A percentile compares a stretch with the other conserved stretches of the same genome.
These are phyloP conservation scores for Vitis rotundifolia DNA, from an alignment of 164 flowering plant genomes.

Conservation along the genomic window DNA sequence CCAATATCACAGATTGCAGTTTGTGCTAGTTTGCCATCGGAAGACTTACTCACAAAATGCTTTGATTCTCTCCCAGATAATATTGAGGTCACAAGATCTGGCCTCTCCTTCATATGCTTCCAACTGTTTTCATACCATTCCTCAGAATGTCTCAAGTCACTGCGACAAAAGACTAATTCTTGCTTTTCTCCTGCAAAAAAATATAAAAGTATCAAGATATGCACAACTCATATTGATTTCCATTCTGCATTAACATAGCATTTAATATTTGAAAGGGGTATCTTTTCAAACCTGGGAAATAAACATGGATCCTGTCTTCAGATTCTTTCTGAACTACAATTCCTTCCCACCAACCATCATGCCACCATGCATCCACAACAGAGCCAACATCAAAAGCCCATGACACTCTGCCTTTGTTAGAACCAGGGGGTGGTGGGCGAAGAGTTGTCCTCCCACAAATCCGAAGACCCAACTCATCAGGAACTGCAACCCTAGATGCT, in stretches of 20 bases:
- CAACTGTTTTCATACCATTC: slow-evolving; percentile 70
- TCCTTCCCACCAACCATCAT: slow-evolving; percentile 99
- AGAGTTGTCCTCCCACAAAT: slow-evolving; percentile 51
- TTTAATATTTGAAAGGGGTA: not conserved
- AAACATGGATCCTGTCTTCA: slow-evolving; percentile 44
- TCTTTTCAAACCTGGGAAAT: slow-evolving; percentile 67
- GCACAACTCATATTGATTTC: no score
- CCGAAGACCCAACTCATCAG: slow-evolving; percentile 58
- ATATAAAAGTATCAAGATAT: not conserved
- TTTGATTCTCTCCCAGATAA: slow-evolving; percentile 15
- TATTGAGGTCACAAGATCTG: slow-evolving; percentile 44
- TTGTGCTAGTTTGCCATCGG: slow-evolving; percentile 9
- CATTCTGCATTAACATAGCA: not conserved
- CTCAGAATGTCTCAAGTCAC: slow-evolving; percentile 62
- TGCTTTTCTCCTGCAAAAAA: slow-evolving; percentile 60
- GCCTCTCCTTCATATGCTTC: slow-evolving; percentile 47
- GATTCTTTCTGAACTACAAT: slow-evolving; percentile 58
- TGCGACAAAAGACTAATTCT: slow-evolving; percentile 23
- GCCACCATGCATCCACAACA: slow-evolving; percentile 82
- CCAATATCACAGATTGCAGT: not conserved
- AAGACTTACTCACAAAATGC: slow-evolving; percentile 10
- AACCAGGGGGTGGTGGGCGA: slow-evolving; percentile 46
- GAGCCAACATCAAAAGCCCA: slow-evolving; percentile 51
- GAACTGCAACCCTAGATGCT: slow-evolving; percentile 51
- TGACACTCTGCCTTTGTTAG: slow-evolving; percentile 24